Evolutionary conservation across 1,284 basidiomycete genomes (phyloP).

Genomic region (Tilletia setariae): DNA sequence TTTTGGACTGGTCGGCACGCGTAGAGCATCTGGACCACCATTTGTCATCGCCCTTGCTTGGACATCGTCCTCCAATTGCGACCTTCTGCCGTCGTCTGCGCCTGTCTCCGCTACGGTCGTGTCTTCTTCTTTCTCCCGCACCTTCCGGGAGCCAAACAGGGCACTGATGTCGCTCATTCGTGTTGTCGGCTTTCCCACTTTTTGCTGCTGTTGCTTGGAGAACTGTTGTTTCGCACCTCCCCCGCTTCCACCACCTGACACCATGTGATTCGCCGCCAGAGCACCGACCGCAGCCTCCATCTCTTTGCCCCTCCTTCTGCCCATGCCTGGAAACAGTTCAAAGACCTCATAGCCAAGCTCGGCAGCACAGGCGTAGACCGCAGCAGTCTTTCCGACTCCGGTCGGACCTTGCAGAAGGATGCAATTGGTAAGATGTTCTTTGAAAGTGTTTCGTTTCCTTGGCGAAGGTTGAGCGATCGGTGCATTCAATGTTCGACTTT

Average conservation of each 20-base stretch:
- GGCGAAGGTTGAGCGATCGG: background rate
- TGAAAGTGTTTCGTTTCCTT: background rate
- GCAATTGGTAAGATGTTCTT: slow-evolving; percentile 33
- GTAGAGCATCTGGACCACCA: too few relatives aligned
- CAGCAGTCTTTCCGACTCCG: slow-evolving; percentile 47
- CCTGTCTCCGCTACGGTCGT: too few relatives aligned
- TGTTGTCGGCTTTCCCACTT: too few relatives aligned
- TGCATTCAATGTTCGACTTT: background rate
- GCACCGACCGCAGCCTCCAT: slow-evolving; percentile 82
- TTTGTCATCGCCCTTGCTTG: too few relatives aligned
- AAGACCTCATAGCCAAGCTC: slow-evolving; percentile 92
- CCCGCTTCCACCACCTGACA: slow-evolving; percentile 35
- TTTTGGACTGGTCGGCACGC: too few relatives aligned
- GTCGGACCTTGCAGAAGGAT: slow-evolving; percentile 69
- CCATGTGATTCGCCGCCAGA: slow-evolving; percentile 72
- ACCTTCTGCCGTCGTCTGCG: too few relatives aligned
- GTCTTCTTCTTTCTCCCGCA: too few relatives aligned
- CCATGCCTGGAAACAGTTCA: slow-evolving; percentile 91
- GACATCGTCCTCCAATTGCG: too few relatives aligned
- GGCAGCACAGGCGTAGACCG: slow-evolving; percentile 49
- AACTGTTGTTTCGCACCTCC: slow-evolving; percentile 26
- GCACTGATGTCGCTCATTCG: too few relatives aligned
- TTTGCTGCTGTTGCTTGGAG: too few relatives aligned
- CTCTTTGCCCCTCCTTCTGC: slow-evolving; percentile 72
- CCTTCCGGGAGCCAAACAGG: too few relatives aligned